Evolutionary conservation across 2,329 filamentous ascomycete genomes (phyloP).

Genomic region (Neodidymelliopsis sp.): DNA sequence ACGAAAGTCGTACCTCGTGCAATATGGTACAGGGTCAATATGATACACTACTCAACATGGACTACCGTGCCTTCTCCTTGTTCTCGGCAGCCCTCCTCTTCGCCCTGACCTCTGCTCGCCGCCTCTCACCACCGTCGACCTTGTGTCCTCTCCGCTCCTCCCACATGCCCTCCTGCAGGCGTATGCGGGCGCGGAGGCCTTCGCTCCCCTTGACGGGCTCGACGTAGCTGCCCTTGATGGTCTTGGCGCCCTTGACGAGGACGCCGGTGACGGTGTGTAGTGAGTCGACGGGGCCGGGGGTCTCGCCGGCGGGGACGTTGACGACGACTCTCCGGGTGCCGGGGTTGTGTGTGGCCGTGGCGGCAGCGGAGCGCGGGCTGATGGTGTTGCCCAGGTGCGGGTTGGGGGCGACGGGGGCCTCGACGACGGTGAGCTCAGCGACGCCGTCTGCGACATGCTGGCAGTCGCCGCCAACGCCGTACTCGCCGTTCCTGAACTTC

Average conservation of each 20-base stretch:
- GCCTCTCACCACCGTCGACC: constrained; percentile 94
- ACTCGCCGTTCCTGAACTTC: constrained; percentile 78
- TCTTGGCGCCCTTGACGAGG: constrained; percentile 70
- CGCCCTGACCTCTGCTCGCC: constrained; percentile 83
- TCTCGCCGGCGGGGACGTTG: constrained; percentile 60
- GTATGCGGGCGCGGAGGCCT: constrained; percentile 69
- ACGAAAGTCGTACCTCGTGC: too few relatives aligned
- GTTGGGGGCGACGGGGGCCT: constrained; percentile 56
- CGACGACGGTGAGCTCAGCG: constrained; percentile 65
- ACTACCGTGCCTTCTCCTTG: constrained; percentile 66
- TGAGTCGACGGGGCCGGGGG: constrained; percentile 43
- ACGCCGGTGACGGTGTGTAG: constrained; percentile 68
- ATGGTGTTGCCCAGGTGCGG: constrained; percentile 35
- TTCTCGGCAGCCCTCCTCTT: constrained; percentile 84
- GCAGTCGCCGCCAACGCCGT: constrained; percentile 84
- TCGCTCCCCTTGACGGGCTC: constrained; percentile 69
- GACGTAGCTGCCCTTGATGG: constrained; percentile 78
- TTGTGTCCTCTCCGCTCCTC: constrained; percentile 86
- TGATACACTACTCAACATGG: neutral
- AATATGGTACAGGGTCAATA: neutral
- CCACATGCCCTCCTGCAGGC: constrained; percentile 88
- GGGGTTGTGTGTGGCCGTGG: constrained; percentile 61
- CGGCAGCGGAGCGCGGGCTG: constrained; percentile 40
- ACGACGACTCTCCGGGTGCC: constrained; percentile 66
- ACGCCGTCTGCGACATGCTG: constrained; percentile 69